Conservation (phyloP, 176 grass and related monocot genomes). For the Raddia guianensis region DNA sequence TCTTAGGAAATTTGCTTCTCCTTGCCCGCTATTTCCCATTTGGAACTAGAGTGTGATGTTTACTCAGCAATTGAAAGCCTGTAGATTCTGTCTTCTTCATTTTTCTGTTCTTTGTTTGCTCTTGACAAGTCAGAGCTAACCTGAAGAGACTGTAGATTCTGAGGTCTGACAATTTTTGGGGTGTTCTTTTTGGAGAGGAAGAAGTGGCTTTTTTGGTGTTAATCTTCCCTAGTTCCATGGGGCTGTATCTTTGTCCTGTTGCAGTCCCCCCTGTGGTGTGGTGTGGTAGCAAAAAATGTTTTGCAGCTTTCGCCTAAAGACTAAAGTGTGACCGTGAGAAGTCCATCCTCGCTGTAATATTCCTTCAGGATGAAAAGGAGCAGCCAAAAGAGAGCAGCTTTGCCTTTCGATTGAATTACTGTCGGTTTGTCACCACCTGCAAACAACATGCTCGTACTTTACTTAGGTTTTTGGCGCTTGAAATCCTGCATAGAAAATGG, state of each 20-base stretch:
- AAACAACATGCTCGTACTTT: neutral
- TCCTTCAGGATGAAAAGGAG: constrained; percentile 28
- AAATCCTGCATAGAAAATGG: neutral
- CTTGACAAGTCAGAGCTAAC: neutral
- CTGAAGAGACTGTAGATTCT: neutral
- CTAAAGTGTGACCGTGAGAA: constrained; percentile 34
- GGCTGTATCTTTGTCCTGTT: constrained; percentile 42
- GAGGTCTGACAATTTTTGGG: neutral
- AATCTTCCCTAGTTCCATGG: constrained; percentile 3
- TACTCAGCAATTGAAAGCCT: neutral
- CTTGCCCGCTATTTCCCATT: neutral
- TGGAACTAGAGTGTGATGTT: neutral
- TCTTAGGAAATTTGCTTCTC: no score
- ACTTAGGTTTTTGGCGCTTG: neutral
- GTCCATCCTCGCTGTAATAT: constrained; percentile 41
- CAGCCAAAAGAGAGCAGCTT: constrained; percentile 32
- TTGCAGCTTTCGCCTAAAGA: constrained; percentile 51
- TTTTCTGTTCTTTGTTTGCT: no score
- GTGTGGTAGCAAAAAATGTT: constrained; percentile 8
- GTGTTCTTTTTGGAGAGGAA: constrained; percentile 29
- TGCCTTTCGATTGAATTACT: constrained; percentile 27
- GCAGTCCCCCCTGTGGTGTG: constrained; percentile 4
- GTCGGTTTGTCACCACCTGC: constrained; percentile 26
- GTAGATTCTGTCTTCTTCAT: neutral
- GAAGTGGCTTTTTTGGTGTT: constrained; percentile 40